Base-by-base conservation (phyloP, 805 yeast genomes). In the Spathaspora gorwiae region DNA sequence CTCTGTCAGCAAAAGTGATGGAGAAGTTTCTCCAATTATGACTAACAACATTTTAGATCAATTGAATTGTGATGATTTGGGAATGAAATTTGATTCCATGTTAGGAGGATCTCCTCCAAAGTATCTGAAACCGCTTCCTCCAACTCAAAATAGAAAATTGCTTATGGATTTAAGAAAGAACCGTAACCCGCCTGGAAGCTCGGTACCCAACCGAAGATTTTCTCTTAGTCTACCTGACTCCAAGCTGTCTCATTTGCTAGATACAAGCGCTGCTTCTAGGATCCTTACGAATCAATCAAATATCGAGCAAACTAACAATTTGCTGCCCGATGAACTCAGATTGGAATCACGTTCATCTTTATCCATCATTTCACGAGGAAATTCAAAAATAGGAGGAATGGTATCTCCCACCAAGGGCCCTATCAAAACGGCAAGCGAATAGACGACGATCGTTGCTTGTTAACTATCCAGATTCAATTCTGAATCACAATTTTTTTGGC, bases 41-140 rank as follows among this genome's bases (percentile, higher is more conserved):
- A 60, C 55, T 24, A 54, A 57, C 40, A 55, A 50, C 39, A 53
- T 61, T 11, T 37, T 55, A 11, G 60, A 61, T 46, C 55, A 51
- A 37, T 45, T 61, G 3, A 47, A 58, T 36, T 9, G 12, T 29
- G 63, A 61, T 38, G 72, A 62, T 19, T 40, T 64, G 15, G 66
- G 57, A 26, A 44, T 65, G 5, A 52, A 51, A 19, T 61, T 61
- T 43, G 63, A 64, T 44, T 65, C 68, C 0, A 46, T 48, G 9
- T 43, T 66, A 6, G 62, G 62, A 30, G 62, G 70, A 5, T 72
- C 73, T 34, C 19, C 52, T 68, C 2, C 36, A 43, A n/a, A 35
- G 9, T n/a, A 14, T 50, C 26, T 40, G 37, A 26, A 26, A 33
- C 26, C 13, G 19, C 39, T 36, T 24, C 19, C 45, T 35, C 32